Evolutionary conservation across 2,329 filamentous ascomycete species (phyloP).

Genomic region (Cladosporium austrohemisphaericum): DNA sequence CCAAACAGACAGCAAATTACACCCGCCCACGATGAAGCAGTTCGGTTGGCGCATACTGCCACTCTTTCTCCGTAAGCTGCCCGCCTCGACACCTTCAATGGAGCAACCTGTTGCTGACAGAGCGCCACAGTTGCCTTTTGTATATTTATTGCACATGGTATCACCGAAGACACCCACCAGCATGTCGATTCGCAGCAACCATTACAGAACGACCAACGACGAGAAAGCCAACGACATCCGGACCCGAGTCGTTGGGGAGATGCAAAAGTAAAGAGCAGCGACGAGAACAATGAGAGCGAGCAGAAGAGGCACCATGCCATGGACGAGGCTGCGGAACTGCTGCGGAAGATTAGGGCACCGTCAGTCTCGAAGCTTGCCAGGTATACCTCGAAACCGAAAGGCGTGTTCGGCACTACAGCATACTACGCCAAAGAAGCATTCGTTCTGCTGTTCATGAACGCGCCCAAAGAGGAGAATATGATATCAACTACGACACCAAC

Average conservation of each 20-base stretch:
- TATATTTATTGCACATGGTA: constrained; percentile 20
- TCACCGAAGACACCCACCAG: constrained; percentile 15
- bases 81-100: neutral
- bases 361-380: constrained; percentile 38
- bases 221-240: constrained; percentile 13
- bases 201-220: constrained; percentile 11
- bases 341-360: constrained; percentile 41
- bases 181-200: constrained; percentile 16
- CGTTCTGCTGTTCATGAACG: constrained; percentile 62
- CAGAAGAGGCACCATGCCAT: constrained; percentile 9
- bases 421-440: constrained; percentile 63
- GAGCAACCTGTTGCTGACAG: constrained; percentile 10
- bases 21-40: constrained; percentile 21
- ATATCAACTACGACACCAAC: constrained; percentile 30
- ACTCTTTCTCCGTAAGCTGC: constrained; percentile 22
- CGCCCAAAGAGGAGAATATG: constrained; percentile 47
- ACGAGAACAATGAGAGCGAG: neutral
- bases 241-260: constrained; percentile 17
- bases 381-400: constrained; percentile 49
- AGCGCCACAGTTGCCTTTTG: constrained; percentile 20
- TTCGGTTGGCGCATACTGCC: constrained; percentile 23
- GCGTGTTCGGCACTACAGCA: constrained; percentile 53
- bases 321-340: constrained; percentile 38
- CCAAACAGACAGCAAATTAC: neutral
- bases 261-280: constrained; percentile 6